Evolutionary conservation across 2,329 filamentous ascomycete genomes (phyloP).

Genomic region (Polytolypa hystricis): DNA sequence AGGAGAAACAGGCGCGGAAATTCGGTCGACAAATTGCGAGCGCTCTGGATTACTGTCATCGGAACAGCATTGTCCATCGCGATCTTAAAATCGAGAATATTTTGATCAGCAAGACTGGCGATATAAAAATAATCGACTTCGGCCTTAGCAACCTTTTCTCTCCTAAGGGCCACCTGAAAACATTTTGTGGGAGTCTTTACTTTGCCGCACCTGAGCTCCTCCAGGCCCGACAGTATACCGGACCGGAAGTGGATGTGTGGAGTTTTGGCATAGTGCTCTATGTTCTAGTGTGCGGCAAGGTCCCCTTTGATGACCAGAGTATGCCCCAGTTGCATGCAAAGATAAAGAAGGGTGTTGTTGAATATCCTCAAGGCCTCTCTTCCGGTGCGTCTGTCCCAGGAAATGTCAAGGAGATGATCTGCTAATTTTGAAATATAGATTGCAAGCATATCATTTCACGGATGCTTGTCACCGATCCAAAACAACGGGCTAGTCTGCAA

Average conservation of each 20-base stretch:
- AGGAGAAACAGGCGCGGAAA: conserved; percentile 96
- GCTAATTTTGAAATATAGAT: conserved; percentile 48
- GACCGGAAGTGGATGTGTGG: conserved; percentile 95
- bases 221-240: conserved; percentile 87
- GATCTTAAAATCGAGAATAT: conserved; percentile 99
- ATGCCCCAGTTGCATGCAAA: conserved; percentile 98
- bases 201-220: conserved; percentile 93
- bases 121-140: conserved; percentile 99
- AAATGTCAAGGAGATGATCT: conserved; percentile 7
- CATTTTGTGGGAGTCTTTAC: conserved; percentile 94
- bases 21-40: conserved; percentile 96
- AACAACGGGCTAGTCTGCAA: conserved; percentile 69
- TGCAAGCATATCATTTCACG: conserved; percentile 85
- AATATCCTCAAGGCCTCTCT: conserved; percentile 89
- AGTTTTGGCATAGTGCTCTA: conserved; percentile 98
- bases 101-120: conserved; percentile 94
- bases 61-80: conserved; percentile 95
- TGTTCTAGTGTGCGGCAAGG: conserved; percentile 92
- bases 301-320: conserved; percentile 97
- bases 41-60: conserved; percentile 91
- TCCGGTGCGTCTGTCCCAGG: conserved; percentile 50
- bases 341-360: conserved; percentile 93
- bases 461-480: conserved; percentile 92
- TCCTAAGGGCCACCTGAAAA: conserved; percentile 75
- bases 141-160: conserved; percentile 93